Percentiles rank a stretch among this genome's conserved stretches.
phyloP scores from a whole-genome alignment of 164 flowering plant species.

The Vitis riparia region DNA sequence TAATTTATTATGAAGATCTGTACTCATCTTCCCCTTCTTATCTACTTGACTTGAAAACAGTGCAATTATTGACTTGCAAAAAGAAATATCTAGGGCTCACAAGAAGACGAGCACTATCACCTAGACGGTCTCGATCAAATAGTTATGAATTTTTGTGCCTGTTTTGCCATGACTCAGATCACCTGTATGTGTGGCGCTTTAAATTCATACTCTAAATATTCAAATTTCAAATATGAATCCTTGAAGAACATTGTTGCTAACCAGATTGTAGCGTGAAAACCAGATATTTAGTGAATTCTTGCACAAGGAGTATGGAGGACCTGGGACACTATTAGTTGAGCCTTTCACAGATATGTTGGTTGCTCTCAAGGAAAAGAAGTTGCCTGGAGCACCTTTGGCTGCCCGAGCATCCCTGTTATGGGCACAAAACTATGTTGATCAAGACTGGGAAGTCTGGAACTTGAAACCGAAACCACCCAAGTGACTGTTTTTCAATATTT shows the following conservation, averaged over 20 bases:
- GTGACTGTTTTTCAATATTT: slow-evolving; percentile 8
- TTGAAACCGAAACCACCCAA: slow-evolving; percentile 23
- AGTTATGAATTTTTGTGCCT: slow-evolving; percentile 17
- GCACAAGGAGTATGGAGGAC: slow-evolving; percentile 72
- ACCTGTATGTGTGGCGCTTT: slow-evolving; percentile 5
- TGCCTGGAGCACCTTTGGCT: slow-evolving; percentile 71
- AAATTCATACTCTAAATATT: not conserved
- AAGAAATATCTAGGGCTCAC: slow-evolving; percentile 16
- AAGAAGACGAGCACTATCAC: slow-evolving; percentile 8
- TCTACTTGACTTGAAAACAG: slow-evolving; percentile 12
- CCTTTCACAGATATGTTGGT: slow-evolving; percentile 81
- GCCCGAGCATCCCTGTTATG: slow-evolving; percentile 70
- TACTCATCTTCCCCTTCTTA: not conserved
- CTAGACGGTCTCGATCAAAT: slow-evolving; percentile 17
- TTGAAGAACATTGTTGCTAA: not conserved
- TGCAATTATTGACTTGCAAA: slow-evolving; percentile 24
- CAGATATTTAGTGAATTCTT: slow-evolving; percentile 72
- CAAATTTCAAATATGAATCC: not conserved
- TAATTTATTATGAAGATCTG: slow-evolving; percentile 3
- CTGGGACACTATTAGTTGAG: slow-evolving; percentile 79
- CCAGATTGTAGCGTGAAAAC: slow-evolving; percentile 12
- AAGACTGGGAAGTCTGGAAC: slow-evolving; percentile 71
- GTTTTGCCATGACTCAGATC: slow-evolving; percentile 14
- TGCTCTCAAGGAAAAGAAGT: slow-evolving; percentile 60
- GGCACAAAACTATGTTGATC: slow-evolving; percentile 78